Base-by-base conservation (phyloP, 768 basidiomycete genomes). In the Suillus subalutaceus region DNA sequence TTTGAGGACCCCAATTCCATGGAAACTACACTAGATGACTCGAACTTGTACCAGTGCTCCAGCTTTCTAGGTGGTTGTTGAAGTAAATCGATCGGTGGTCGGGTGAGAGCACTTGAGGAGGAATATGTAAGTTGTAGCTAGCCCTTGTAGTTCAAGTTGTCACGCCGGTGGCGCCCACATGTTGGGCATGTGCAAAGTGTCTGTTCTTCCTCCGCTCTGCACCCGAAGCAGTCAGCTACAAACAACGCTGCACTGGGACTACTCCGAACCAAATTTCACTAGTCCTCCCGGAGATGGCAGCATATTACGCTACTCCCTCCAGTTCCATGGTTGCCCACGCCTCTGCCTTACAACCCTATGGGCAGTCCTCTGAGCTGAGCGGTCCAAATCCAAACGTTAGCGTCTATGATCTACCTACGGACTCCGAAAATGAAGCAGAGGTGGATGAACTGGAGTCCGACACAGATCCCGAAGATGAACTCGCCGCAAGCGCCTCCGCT, bases 371-470 rank as follows among this genome's bases (percentile, higher is more conserved):
- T 64, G 74, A 76, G 53, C 69, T 65, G 68, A 68, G 72, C 44
- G 68, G n/a, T 38, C 72, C 70, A 38, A 68, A 68, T 35, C 71
- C 70, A 52, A 66, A 69, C 64, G 70, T 76, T n/a, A 68, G 66
- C 56, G 62, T 78, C 66, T 77, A 77, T 37, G 76, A 77, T 64
- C 65, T 77, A 40, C 76, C 76, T 32, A 77, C 76, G 20, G 76
- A 77, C 71, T 78, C 76, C 62, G 76, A 77, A 48, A 72, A 68
- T 64, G 76, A 77, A 60, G 77, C 66, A 46, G 76, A 77, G 59
- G 74, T 77, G 57, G 76, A 77, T 67, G 77, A 77, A 62, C 73
- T 77, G 35, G 76, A 78, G 56, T 77, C 76, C 30, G 76, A 77
- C 69, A 72, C 76, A 12, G 64, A 65, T 41, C 61, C 40, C 15